These are phyloP conservation scores for Fusarium transvaalense DNA, from an alignment of 2,329 filamentous ascomycete genomes.

Conservation along the genomic window DNA sequence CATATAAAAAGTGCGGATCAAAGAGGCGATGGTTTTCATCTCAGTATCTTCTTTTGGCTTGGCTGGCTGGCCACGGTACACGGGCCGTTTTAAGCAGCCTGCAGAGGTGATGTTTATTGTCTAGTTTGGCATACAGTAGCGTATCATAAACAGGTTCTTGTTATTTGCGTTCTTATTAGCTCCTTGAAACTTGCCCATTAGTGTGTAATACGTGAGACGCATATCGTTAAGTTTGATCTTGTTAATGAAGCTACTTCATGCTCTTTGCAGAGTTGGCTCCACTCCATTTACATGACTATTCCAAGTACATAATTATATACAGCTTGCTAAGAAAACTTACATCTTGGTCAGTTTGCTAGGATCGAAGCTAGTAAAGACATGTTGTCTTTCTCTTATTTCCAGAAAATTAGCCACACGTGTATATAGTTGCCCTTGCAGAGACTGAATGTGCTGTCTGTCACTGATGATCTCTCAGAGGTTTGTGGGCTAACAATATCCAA, in stretches of 20 bases:
- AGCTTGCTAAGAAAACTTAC: conserved; percentile 16
- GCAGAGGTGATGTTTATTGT: conserved; percentile 17
- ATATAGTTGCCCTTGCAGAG: conserved; percentile 36
- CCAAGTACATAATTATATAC: background rate
- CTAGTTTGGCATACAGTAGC: conserved; percentile 12
- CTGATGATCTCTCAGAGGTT: background rate
- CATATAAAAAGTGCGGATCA: conserved; percentile 12
- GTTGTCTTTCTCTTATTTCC: conserved; percentile 42
- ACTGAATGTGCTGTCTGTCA: conserved; percentile 7
- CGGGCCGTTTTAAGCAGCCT: conserved; percentile 28
- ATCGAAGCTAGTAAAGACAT: conserved; percentile 15
- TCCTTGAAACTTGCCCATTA: background rate
- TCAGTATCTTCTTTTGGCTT: background rate
- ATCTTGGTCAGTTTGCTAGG: conserved; percentile 15
- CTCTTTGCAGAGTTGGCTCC: conserved; percentile 14
- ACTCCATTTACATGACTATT: conserved; percentile 15
- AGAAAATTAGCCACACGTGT: conserved; percentile 41
- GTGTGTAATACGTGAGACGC: background rate
- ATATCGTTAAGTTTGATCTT: conserved; percentile 1
- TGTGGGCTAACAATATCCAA: conserved; percentile 5
- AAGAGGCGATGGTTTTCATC: conserved; percentile 17
- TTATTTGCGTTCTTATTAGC: conserved; percentile 14
- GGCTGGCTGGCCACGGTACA: conserved; percentile 25
- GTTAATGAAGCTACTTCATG: conserved; percentile 19
- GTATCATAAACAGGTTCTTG: conserved; percentile 16